A percentile compares a stretch with the other conserved stretches of the same genome.
These are phyloP conservation scores for Beta lomatogona DNA, from an alignment of 179 eudicot species.

Conservation along the genomic window DNA sequence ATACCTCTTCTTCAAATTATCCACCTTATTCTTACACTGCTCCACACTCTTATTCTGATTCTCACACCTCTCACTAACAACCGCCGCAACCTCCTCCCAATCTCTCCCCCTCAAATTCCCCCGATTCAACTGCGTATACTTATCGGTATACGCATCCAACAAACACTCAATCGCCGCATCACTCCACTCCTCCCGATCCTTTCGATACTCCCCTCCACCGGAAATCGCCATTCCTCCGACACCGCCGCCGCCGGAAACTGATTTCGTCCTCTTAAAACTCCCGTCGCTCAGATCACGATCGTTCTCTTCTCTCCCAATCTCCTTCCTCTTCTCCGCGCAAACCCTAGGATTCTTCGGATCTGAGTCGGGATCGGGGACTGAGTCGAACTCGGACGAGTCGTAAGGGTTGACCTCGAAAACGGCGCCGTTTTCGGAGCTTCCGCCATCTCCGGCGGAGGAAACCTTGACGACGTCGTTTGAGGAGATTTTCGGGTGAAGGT, in stretches of 20 bases:
- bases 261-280: slow-evolving; percentile 44
- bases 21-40: slow-evolving; percentile 97
- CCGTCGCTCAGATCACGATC: slow-evolving; percentile 3
- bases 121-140: slow-evolving; percentile 66
- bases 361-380: slow-evolving; percentile 39
- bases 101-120: slow-evolving; percentile 92
- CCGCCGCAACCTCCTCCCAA: slow-evolving; percentile 91
- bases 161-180: slow-evolving; percentile 78
- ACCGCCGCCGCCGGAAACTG: slow-evolving; percentile 7
- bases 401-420: slow-evolving; percentile 35
- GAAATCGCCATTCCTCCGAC: neutral
- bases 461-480: slow-evolving; percentile 13
- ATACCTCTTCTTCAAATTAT: slow-evolving; percentile 94
- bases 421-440: slow-evolving; percentile 23
- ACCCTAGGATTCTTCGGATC: slow-evolving; percentile 36
- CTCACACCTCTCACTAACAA: slow-evolving; percentile 77
- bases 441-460: neutral
- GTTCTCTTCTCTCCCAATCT: slow-evolving; percentile 37
- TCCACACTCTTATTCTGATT: slow-evolving; percentile 84
- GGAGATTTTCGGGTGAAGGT: neutral
- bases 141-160: slow-evolving; percentile 80
- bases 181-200: slow-evolving; percentile 96
- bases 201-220: slow-evolving; percentile 61
- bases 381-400: slow-evolving; percentile 38
- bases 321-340: slow-evolving; percentile 48